Conservation (phyloP, 208 protist species). For the Trypanosoma avium region DNA sequence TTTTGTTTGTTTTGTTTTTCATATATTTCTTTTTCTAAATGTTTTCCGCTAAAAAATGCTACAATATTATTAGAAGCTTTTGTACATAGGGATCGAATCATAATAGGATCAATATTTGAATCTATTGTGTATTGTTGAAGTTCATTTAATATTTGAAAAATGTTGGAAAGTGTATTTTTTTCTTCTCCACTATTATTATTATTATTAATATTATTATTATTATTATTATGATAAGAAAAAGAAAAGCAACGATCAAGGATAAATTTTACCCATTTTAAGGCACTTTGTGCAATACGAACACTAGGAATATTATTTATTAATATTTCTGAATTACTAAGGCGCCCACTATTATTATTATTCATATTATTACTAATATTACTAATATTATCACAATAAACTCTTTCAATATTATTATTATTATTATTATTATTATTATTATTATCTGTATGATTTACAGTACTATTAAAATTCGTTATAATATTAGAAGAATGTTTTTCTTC, state of each 20-base stretch:
- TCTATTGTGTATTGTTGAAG: not conserved
- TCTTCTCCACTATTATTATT: not conserved
- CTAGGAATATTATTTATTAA: no score
- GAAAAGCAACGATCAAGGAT: no score
- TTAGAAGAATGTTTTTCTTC: no score
- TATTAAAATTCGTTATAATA: no score
- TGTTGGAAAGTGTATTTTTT: not conserved
- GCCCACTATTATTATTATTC: not conserved
- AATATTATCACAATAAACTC: not conserved
- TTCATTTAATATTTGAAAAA: slow-evolving; percentile 3
- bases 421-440: not conserved
- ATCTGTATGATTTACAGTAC: no score
- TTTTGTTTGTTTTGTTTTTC: no score
- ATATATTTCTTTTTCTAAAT: no score
- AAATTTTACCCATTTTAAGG: no score
- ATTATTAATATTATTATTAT: not conserved
- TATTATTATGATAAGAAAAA: not conserved
- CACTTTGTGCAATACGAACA: no score
- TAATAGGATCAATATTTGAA: not conserved
- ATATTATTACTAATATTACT: not conserved
- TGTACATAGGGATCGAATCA: slow-evolving; percentile 6
- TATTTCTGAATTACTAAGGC: not conserved
- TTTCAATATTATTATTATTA: not conserved
- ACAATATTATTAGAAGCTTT: slow-evolving; percentile 16
- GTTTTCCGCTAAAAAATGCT: no score